Base-by-base conservation (phyloP, 2,329 filamentous ascomycete species). In the Trichoderma aggressivum region DNA sequence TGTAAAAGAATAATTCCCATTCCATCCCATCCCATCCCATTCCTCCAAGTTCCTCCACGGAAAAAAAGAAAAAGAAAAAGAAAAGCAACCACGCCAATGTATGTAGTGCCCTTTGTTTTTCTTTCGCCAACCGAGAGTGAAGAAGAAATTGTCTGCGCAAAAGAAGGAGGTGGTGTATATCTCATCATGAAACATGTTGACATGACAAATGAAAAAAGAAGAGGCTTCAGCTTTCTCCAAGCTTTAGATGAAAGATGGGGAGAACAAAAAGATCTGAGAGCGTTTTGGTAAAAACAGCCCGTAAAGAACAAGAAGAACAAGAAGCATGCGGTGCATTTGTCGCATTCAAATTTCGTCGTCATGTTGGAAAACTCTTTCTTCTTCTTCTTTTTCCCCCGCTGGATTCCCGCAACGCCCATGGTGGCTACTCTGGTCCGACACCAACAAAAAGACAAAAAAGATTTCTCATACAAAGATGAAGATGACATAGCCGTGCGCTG, bases 171-270 rank as follows among this genome's bases (percentile, higher is more conserved):
- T 60, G 55, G 36, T 70, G 43, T 70, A 63, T 70, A 62, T 70
- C 67, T 55, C 67, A 63, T 70, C 58, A 70, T 62, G 58, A 50
- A 32, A 47, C 67, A 56, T 70, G 39, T 43, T 43, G 59, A 70
- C 58, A 70, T 59, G 65, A 68, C 64, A 68, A 62, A 70, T 62
- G 36, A 55, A 66, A 28, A 34, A 64, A 26, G 11, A 24, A 56
- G 34, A 24, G 55, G 59, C 67, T 63, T 12, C 8, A 39, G 34
- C 34, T 43, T 62, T n/a, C n/a, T n/a, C n/a, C 39, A 50, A 70
- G 58, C 58, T 36, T 24, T 28, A 53, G 10, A 53, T 34, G 39
- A 47, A 50, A 21, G 32, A 12, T n/a, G 16, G 18, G 21, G 14
- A n/a, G 8, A 53, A 18, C 30, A 30, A 43, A 30, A 58, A 47